Base-by-base conservation (phyloP, 1,139 yeast species). In the Geotrichum reessii region DNA sequence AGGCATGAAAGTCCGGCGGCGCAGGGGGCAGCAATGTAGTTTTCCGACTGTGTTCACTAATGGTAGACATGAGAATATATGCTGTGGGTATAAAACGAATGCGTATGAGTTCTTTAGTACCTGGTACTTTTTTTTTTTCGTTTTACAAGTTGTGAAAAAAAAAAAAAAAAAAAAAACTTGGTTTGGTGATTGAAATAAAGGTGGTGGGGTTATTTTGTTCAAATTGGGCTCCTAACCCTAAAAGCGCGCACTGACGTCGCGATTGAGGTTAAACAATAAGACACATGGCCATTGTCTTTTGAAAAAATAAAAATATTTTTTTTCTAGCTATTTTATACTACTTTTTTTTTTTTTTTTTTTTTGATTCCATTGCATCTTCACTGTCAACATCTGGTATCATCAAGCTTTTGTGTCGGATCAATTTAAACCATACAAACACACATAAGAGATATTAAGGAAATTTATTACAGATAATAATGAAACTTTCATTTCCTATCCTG, bases 41-140 rank as follows among this genome's bases (percentile, higher is more conserved):
- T 33, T 63, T 65, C 25, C 70, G 63, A 11, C 65, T 67, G 25
- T 56, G 56, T 54, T 63, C 65, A 22, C 70, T 63, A 44, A 68
- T 56, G 14, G 71, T 68, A 37, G 70, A 62, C 71, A 68, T 68
- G 40, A 12, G 1, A 44, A 27, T 14, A 19, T 24, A 51, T 12
- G 6, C 50, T 52, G 33, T 17, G 14, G 9, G 8, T 21, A 27
- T 25, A 14, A 37, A 47, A 11, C 19, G 11, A 2, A 9, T 9
- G 40, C 40, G 28, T 4, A 25, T 25, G 28, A 25, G 28, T 5
- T 25, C 28, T 4, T 7, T 25, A 25, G 7, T 25, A 25, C 4
- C 28, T 25, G 4, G 4, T 25, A 5, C 7, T 25, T 25, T 25
- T 25, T 7, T 25, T 25, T 25, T 7, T 31, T 9, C 3, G 4